Percentiles rank a stretch among this genome's conserved stretches.
These are phyloP conservation scores for Candida glucosophila DNA, from an alignment of 1,139 yeast genomes.

Conservation along the genomic window DNA sequence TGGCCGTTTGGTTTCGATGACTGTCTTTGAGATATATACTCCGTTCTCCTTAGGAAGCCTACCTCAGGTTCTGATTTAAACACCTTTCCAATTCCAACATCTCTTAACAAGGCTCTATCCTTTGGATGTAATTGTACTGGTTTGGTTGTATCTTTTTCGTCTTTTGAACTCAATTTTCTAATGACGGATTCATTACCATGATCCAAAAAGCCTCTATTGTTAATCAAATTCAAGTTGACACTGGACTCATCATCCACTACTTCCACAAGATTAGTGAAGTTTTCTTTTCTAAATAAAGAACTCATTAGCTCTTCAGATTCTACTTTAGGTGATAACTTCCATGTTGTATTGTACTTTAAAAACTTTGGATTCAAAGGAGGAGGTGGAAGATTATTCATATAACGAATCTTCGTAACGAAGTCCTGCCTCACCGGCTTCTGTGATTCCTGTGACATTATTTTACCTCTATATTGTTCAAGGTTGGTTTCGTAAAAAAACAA, in stretches of 20 bases:
- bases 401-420: slow-evolving; percentile 79
- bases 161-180: slow-evolving; percentile 9
- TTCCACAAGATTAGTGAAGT: slow-evolving; percentile 57
- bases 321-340: slow-evolving; percentile 28
- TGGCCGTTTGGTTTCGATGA: slow-evolving; percentile 10
- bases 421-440: slow-evolving; percentile 59
- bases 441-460: too few relatives aligned
- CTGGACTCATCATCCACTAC: slow-evolving; percentile 68
- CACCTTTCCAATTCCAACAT: slow-evolving; percentile 51
- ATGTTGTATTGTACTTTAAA: slow-evolving; percentile 44
- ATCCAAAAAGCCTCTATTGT: slow-evolving; percentile 63
- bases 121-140: slow-evolving; percentile 50
- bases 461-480: too few relatives aligned
- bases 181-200: slow-evolving; percentile 45
- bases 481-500: too few relatives aligned
- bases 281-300: slow-evolving; percentile 69
- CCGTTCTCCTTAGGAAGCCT: slow-evolving; percentile 87
- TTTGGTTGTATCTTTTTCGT: slow-evolving; percentile 12
- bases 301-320: slow-evolving; percentile 61
- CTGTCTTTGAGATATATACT: slow-evolving; percentile 58
- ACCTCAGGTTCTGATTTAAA: slow-evolving; percentile 56
- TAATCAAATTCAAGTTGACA: slow-evolving; percentile 67
- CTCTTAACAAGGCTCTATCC: slow-evolving; percentile 71
- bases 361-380: slow-evolving; percentile 91
- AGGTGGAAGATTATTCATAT: slow-evolving; percentile 82